phyloP scores from a whole-genome alignment of 306 rosid genomes.

The Begonia masoniana region DNA sequence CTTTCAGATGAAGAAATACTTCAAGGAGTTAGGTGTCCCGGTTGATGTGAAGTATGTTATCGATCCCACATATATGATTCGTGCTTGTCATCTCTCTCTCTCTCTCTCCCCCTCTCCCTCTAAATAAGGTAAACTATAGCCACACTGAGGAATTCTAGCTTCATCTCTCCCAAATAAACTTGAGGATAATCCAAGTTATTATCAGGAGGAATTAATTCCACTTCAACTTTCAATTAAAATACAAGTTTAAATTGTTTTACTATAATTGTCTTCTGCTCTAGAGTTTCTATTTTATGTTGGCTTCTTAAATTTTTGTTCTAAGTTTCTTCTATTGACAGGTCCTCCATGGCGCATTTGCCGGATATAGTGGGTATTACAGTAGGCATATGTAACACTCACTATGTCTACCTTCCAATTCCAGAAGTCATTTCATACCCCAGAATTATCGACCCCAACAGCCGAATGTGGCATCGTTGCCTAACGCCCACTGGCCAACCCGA shows the following conservation, averaged over 20 bases:
- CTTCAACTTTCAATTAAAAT: too few relatives aligned
- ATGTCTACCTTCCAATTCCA: conserved; percentile 83
- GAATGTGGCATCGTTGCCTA: conserved; percentile 99
- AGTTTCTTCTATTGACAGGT: conserved; percentile 35
- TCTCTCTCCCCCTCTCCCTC: neutral
- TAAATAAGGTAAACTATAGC: too few relatives aligned
- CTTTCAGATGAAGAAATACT: conserved; percentile 55
- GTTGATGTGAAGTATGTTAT: conserved; percentile 91
- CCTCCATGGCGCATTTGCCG: conserved; percentile 97
- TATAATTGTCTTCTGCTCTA: too few relatives aligned
- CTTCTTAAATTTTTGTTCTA: too few relatives aligned
- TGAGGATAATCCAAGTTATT: too few relatives aligned
- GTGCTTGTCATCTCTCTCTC: conserved; percentile 55
- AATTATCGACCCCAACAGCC: conserved; percentile 74
- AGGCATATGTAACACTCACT: conserved; percentile 92
- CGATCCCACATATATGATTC: conserved; percentile 98
- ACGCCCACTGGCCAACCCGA: conserved; percentile 98
- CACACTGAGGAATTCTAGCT: too few relatives aligned
- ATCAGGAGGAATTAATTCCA: too few relatives aligned
- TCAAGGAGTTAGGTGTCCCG: conserved; percentile 59
- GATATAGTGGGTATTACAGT: conserved; percentile 94
- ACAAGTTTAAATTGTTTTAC: too few relatives aligned
- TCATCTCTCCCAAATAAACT: too few relatives aligned
- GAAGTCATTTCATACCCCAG: conserved; percentile 88
- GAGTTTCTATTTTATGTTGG: too few relatives aligned